Evolutionary conservation across 805 yeast genomes (phyloP).

Genomic region (Jamesozyma jinghongensis): DNA sequence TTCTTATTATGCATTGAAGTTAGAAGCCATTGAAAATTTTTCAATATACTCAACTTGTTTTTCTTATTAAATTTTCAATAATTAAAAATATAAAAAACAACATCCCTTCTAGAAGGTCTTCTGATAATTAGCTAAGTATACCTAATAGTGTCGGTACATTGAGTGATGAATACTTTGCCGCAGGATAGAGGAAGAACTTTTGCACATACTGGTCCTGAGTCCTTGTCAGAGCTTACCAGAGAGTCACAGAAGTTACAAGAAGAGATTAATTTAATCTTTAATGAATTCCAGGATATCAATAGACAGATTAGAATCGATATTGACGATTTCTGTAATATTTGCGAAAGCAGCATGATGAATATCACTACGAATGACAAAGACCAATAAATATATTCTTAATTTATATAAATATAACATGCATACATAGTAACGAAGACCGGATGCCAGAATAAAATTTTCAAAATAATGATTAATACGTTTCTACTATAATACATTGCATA

Average conservation of each 20-base stretch:
- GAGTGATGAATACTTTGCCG: neutral
- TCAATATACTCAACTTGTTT: too few relatives aligned
- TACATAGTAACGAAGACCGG: neutral
- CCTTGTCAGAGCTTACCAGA: neutral
- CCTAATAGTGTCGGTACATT: too few relatives aligned
- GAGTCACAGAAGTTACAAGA: constrained; percentile 14
- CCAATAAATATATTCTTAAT: neutral
- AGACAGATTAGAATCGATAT: constrained; percentile 21
- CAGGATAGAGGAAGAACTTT: neutral
- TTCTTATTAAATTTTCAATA: neutral
- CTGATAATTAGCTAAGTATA: too few relatives aligned
- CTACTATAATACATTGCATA: too few relatives aligned
- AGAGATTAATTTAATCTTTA: constrained; percentile 18
- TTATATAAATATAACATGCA: too few relatives aligned
- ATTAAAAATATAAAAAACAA: neutral
- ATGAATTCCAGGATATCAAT: constrained; percentile 14
- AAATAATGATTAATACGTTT: too few relatives aligned
- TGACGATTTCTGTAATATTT: constrained; percentile 24
- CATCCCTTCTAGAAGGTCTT: too few relatives aligned
- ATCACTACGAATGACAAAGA: neutral
- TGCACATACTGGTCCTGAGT: neutral
- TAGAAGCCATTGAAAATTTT: neutral
- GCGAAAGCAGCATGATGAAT: constrained; percentile 5
- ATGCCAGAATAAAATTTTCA: too few relatives aligned
- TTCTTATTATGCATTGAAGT: neutral